Evolutionary conservation across 805 yeast species (phyloP).

Genomic region (Saturnispora mendoncae): DNA sequence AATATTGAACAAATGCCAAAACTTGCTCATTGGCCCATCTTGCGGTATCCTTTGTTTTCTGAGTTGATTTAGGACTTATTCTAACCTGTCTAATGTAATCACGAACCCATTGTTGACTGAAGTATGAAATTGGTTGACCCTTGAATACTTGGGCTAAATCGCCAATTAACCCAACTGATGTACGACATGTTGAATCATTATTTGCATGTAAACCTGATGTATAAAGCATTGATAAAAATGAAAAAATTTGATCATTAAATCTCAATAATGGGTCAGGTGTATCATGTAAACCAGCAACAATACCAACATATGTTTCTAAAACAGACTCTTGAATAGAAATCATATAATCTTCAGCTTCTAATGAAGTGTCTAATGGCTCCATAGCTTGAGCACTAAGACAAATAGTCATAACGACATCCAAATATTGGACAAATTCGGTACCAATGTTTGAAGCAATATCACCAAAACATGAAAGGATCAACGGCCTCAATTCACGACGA

Average conservation of each 20-base stretch:
- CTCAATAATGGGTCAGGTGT: conserved; percentile 56
- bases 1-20: conserved; percentile 24
- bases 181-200: conserved; percentile 65
- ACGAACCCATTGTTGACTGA: conserved; percentile 69
- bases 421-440: conserved; percentile 61
- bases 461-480: conserved; percentile 87
- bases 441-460: conserved; percentile 91
- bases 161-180: conserved; percentile 86
- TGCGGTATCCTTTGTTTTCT: conserved; percentile 80
- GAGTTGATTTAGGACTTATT: conserved; percentile 49
- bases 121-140: conserved; percentile 62
- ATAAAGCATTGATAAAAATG: conserved; percentile 52
- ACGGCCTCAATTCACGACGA: conserved; percentile 76
- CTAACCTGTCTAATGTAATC: conserved; percentile 69
- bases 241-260: conserved; percentile 61
- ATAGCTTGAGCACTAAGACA: conserved; percentile 57
- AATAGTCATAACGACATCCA: conserved; percentile 70
- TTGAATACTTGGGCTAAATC: conserved; percentile 86
- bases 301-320: conserved; percentile 93
- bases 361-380: conserved; percentile 52
- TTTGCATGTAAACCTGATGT: conserved; percentile 50
- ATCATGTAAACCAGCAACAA: conserved; percentile 79
- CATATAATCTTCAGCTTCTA: conserved; percentile 72
- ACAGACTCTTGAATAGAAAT: conserved; percentile 72
- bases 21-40: conserved; percentile 95